phyloP scores from a whole-genome alignment of 208 protist species.

The Leishmania arabica region DNA sequence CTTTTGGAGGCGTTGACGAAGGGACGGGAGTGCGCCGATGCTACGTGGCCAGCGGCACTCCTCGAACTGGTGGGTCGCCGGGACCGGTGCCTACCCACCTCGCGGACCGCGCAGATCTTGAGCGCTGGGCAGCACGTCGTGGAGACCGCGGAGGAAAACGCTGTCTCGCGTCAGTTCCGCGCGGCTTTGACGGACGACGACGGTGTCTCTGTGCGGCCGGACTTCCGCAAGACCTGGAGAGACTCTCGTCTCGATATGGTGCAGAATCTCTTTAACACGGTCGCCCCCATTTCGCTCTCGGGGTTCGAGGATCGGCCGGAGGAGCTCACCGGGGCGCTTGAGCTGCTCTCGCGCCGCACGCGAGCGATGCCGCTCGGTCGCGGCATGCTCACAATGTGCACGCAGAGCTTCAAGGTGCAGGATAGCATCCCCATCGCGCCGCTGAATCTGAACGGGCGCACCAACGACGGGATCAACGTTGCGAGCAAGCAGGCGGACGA shows the following conservation, averaged over 20 bases:
- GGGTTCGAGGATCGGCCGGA: slow-evolving; percentile 57
- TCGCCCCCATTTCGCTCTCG: slow-evolving; percentile 56
- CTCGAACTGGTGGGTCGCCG: slow-evolving; percentile 65
- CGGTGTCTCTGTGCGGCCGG: slow-evolving; percentile 72
- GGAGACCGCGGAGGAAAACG: slow-evolving; percentile 60
- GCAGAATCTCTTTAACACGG: slow-evolving; percentile 81
- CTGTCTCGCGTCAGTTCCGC: slow-evolving; percentile 46
- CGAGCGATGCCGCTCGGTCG: slow-evolving; percentile 68
- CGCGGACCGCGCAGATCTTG: slow-evolving; percentile 18
- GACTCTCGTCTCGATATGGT: slow-evolving; percentile 70
- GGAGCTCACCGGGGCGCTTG: slow-evolving; percentile 50
- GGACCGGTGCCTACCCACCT: slow-evolving; percentile 46
- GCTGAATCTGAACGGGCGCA: slow-evolving; percentile 71
- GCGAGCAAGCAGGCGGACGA: slow-evolving; percentile 55
- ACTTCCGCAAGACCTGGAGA: slow-evolving; percentile 73
- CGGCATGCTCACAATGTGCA: slow-evolving; percentile 86
- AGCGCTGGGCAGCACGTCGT: slow-evolving; percentile 55
- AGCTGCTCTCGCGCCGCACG: slow-evolving; percentile 44
- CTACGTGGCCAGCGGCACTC: slow-evolving; percentile 50
- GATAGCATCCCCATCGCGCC: slow-evolving; percentile 82
- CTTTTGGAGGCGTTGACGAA: slow-evolving; percentile 57
- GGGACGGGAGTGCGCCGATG: slow-evolving; percentile 41
- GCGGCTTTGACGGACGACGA: slow-evolving; percentile 71
- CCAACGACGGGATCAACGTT: slow-evolving; percentile 66
- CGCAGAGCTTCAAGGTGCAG: slow-evolving; percentile 74